phyloP scores from a whole-genome alignment of 192 early-diverging fungal species.

The Chytriomyces sp. region DNA sequence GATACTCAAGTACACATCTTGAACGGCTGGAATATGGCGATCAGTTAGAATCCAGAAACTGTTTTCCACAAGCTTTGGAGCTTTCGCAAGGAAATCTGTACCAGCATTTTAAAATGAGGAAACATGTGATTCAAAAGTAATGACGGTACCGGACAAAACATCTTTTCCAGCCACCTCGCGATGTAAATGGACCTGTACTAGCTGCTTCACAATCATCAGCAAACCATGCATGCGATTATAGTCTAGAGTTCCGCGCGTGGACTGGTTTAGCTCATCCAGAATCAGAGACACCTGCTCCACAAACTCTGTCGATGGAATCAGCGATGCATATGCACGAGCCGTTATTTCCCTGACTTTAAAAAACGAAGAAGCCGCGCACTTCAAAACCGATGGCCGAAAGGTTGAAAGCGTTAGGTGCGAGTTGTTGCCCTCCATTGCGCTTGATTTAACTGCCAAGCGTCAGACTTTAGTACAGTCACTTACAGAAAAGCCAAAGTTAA shows the following conservation, averaged over 20 bases:
- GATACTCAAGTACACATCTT: conserved; percentile 24
- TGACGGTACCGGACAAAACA: conserved; percentile 43
- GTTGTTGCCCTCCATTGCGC: conserved; percentile 36
- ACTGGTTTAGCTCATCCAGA: conserved; percentile 43
- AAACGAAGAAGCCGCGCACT: conserved; percentile 45
- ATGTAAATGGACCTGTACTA: conserved; percentile 69
- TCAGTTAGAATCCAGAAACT: conserved; percentile 20
- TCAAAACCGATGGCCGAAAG: conserved; percentile 40
- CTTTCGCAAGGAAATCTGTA: conserved; percentile 12
- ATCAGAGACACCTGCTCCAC: conserved; percentile 59
- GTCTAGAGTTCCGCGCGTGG: conserved; percentile 41
- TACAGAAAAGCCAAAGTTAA: conserved; percentile 18
- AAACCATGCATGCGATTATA: conserved; percentile 76
- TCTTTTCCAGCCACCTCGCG: conserved; percentile 47
- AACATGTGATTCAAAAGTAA: neutral
- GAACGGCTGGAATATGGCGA: conserved; percentile 12
- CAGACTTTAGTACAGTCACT: neutral
- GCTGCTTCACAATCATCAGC: conserved; percentile 72
- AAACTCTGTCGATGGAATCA: conserved; percentile 71
- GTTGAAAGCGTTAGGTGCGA: conserved; percentile 21
- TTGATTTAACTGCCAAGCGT: conserved; percentile 42
- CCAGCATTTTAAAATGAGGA: neutral
- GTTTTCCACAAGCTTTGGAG: neutral
- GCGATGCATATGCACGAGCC: conserved; percentile 76
- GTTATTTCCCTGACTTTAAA: conserved; percentile 85